Evolutionary conservation across 179 eudicot genomes (phyloP), one percentile per base, ranked within the genome.

Genomic region (Drosera spatulata): DNA sequence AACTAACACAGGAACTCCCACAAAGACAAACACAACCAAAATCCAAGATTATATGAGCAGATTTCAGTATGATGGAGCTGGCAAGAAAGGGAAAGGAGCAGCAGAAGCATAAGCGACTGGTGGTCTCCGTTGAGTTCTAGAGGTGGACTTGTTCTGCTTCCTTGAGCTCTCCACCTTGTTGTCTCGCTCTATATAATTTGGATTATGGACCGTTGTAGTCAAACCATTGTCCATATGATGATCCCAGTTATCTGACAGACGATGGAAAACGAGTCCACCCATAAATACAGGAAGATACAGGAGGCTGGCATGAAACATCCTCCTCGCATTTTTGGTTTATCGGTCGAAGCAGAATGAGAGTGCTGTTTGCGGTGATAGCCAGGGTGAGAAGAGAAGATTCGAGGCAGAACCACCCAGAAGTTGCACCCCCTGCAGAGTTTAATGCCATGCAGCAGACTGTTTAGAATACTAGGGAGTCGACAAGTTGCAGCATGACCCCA

Each of bases 241-340:
- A 64, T 80, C 80, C 77, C 84, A 76, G 45, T 72, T 69, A 44
- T 84, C 77, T 52, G 80, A 69, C 39, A 82, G 54, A 45, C 95
- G 95, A 71, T 93, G 99, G 65, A 84, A 71, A 74, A 93, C 69
- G 50, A 93, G 81, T 10, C 99, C 99, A 2, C 93, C 82, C 99
- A 93, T 93, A 66, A 93, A 93, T 51, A 93, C 86, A 0, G 99
- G 99, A 62, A 93, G 96, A 76, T 93, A 89, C 4, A 93, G 83
- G 56, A 93, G 99, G 83, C 99, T 93, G 50, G 93, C 95, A 46
- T 82, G 84, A 73, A 93, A 93, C 96, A 93, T 93, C 73, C 83
- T 88, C 68, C 83, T 75, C 2, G 99, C 99, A 37, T 67, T 89
- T 66, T 83, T 73, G 49, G 82, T 84, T 9, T 85, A 79, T 48